Base-by-base conservation (phyloP, 768 basidiomycete species). In the Suillus ampliporus region DNA sequence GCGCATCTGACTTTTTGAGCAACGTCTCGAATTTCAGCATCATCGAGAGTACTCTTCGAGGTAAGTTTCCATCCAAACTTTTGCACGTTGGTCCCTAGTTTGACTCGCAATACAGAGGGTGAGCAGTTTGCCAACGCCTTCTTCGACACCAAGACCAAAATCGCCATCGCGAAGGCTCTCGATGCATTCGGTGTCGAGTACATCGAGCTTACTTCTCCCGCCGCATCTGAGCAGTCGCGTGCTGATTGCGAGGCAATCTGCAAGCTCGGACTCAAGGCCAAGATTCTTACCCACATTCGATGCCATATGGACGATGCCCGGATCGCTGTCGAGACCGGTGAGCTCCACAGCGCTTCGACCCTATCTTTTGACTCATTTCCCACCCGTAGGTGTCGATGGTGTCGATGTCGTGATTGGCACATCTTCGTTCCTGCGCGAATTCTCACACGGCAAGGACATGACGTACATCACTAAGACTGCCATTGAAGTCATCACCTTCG, bases 401-500 rank as follows among this genome's bases (percentile, higher is more conserved):
- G 97, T 98, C 65, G 97, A 99, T 76, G 95, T 99, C 68, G 97
- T 99, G 77, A 99, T 99, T 67, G 97, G 97, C 40, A 99, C 97
- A 10, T 98, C 96, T 11, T 98, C 96, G 46, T 99, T 97, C 91
- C 89, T 99, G 56, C 91, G 97, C 70, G 96, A 99, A 81, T 97
- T 99, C 86, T 98, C 97, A 31, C 97, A 99, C 77, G 97, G 97
- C 73, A 99, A 99, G 87, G 97, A 99, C 78, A 99, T 99, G 94
- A 82, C 94, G 51, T 99, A 97, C 82, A 99, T 99, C 82, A 97
- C 97, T 83, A 98, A 96, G 81, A 92, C 94, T 43, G 97, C 97
- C 64, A 95, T 98, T 71, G 96, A 98, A 77, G 97, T 99, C 69
- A 99, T 99, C 79, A 88, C 97, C 71, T 99, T 91, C 71, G 97